Evolutionary conservation across 1,284 basidiomycete genomes (phyloP).

Genomic region (Boletus albobrunnescens): DNA sequence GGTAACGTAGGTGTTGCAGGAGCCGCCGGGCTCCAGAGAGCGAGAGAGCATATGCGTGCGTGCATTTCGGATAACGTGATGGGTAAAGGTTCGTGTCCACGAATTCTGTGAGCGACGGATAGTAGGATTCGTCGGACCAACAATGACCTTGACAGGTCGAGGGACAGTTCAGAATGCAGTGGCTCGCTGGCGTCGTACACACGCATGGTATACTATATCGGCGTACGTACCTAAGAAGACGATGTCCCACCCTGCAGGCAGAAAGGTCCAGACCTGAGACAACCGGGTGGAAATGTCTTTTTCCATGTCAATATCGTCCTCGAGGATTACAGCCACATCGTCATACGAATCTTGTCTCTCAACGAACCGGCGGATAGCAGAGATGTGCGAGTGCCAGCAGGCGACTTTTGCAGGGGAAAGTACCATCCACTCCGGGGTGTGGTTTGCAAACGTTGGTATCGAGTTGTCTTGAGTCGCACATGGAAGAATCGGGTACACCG

Average conservation of each 20-base stretch:
- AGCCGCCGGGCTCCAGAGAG: constrained; percentile 51
- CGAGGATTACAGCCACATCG: constrained; percentile 54
- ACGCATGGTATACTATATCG: not conserved
- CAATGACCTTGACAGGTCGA: constrained; percentile 51
- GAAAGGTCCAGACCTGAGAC: constrained; percentile 45
- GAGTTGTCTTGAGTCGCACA: constrained; percentile 49
- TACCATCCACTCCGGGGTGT: constrained; percentile 44
- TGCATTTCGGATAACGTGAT: constrained; percentile 61
- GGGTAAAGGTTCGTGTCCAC: constrained; percentile 41
- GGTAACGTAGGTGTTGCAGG: constrained; percentile 49
- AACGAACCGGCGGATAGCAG: constrained; percentile 47
- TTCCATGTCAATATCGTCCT: constrained; percentile 82
- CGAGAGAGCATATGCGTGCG: constrained; percentile 63
- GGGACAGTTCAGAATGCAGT: not conserved
- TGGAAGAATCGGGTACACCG: constrained; percentile 31
- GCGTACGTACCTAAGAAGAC: constrained; percentile 61
- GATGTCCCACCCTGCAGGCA: constrained; percentile 72
- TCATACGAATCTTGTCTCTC: constrained; percentile 14
- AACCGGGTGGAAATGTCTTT: constrained; percentile 54
- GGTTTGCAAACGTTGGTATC: constrained; percentile 37
- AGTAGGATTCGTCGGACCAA: constrained; percentile 61
- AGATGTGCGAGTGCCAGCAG: constrained; percentile 73
- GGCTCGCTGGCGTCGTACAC: not conserved
- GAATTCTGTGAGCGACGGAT: constrained; percentile 31
- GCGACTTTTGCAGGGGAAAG: constrained; percentile 60